phyloP scores from a whole-genome alignment of 106 monocot genomes.

The Iris macrosiphon region DNA sequence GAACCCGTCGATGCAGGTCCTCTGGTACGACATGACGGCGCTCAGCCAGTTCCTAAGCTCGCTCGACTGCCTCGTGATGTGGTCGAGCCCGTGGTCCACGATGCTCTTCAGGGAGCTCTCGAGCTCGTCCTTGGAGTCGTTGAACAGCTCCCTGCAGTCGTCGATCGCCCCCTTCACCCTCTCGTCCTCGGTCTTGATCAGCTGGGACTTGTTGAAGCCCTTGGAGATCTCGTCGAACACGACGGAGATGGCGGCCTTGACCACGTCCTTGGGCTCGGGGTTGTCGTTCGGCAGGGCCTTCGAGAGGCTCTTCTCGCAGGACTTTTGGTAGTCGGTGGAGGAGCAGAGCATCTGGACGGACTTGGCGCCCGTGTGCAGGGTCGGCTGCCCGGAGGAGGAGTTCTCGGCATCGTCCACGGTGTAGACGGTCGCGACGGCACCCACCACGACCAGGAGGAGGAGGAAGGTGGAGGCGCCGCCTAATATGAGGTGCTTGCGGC shows the following conservation, averaged over 20 bases:
- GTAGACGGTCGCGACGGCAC: constrained; percentile 2
- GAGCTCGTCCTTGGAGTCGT: constrained; percentile 9
- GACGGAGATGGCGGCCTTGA: neutral
- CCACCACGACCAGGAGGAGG: constrained; percentile 16
- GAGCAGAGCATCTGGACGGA: neutral
- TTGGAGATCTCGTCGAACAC: neutral
- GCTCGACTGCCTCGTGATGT: neutral
- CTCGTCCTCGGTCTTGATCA: neutral
- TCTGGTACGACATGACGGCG: constrained; percentile 3
- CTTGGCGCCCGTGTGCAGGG: neutral
- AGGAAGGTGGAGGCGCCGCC: constrained; percentile 12
- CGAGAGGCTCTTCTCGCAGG: constrained; percentile 2
- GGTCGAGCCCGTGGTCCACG: neutral
- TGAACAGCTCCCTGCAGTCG: neutral
- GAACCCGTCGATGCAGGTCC: constrained; percentile 5
- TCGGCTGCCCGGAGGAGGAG: neutral
- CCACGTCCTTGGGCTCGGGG: constrained; percentile 2
- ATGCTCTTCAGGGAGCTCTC: neutral
- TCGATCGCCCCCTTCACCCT: neutral
- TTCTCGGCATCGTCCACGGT: neutral
- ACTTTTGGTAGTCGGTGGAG: constrained; percentile 3
- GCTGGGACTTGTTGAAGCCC: neutral
- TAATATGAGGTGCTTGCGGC: constrained; percentile 7
- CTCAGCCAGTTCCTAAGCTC: constrained; percentile 5
- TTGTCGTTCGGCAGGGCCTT: neutral